phyloP scores from a whole-genome alignment of 768 basidiomycete species.

The Filobasidium wieringae region DNA sequence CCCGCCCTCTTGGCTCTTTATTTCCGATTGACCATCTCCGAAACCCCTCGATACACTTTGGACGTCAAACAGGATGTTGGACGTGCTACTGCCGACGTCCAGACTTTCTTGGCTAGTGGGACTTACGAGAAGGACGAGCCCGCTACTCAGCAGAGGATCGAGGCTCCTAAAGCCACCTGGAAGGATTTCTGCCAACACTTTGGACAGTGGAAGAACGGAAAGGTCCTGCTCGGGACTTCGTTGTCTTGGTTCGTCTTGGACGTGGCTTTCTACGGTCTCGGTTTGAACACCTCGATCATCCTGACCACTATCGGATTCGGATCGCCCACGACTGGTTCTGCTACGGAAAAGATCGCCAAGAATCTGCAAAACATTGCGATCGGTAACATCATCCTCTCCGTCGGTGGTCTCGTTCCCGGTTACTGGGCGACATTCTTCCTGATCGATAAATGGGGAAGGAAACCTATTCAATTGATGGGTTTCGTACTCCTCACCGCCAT shows the following conservation, averaged over 20 bases:
- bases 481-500: conserved; percentile 31
- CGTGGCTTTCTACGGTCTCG: conserved; percentile 66
- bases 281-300: conserved; percentile 69
- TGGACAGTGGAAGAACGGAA: conserved; percentile 61
- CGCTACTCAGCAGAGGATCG: conserved; percentile 49
- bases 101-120: conserved; percentile 51
- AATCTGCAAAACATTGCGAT: conserved; percentile 36
- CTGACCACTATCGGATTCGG: conserved; percentile 63
- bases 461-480: conserved; percentile 40
- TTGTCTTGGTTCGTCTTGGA: conserved; percentile 87
- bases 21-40: conserved; percentile 85
- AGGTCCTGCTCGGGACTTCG: conserved; percentile 62
- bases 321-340: conserved; percentile 33
- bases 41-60: conserved; percentile 83
- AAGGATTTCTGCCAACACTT: conserved; percentile 58
- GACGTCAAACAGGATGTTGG: conserved; percentile 75
- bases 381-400: conserved; percentile 38
- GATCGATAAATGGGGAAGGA: conserved; percentile 38
- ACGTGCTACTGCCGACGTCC: conserved; percentile 62
- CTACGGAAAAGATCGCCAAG: conserved; percentile 16
- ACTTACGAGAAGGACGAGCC: conserved; percentile 47
- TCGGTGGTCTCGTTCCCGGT: conserved; percentile 40
- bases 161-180: conserved; percentile 57
- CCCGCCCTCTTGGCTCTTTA: conserved; percentile 72
- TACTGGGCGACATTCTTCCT: conserved; percentile 38